These are phyloP conservation scores for Chenopodium suecicum DNA, from an alignment of 148 eudicot genomes.

Conservation along the genomic window DNA sequence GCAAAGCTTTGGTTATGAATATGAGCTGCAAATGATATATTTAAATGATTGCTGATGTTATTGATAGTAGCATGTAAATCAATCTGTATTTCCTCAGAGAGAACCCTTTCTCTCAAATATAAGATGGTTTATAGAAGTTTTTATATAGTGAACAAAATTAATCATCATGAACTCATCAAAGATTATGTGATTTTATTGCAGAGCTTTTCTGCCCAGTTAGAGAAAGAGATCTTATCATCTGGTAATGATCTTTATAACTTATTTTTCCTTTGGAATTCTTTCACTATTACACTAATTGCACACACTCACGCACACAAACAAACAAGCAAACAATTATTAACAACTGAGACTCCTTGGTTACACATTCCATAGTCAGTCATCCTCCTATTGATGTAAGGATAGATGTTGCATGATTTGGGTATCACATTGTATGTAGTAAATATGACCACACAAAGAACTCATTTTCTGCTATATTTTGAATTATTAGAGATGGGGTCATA, in stretches of 20 bases:
- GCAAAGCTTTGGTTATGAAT: neutral
- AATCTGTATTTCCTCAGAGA: neutral
- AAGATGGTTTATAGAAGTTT: neutral
- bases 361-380: neutral
- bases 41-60: neutral
- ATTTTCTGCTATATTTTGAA: neutral
- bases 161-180: neutral
- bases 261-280: constrained; percentile 3
- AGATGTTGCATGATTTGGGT: neutral
- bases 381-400: neutral
- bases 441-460: neutral
- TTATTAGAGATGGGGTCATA: neutral
- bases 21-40: neutral
- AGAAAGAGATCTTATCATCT: constrained; percentile 77
- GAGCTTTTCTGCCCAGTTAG: constrained; percentile 91
- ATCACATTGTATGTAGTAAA: neutral
- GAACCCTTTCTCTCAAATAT: neutral
- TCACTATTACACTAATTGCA: neutral
- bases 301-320: neutral
- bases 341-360: neutral
- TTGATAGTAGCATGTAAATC: neutral
- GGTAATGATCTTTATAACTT: constrained; percentile 40
- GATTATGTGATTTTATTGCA: constrained; percentile 37
- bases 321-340: too few species aligned
- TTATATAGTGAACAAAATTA: too few species aligned